phyloP scores from a whole-genome alignment of 1,284 basidiomycete genomes.

The Chalciporus piperatoides region DNA sequence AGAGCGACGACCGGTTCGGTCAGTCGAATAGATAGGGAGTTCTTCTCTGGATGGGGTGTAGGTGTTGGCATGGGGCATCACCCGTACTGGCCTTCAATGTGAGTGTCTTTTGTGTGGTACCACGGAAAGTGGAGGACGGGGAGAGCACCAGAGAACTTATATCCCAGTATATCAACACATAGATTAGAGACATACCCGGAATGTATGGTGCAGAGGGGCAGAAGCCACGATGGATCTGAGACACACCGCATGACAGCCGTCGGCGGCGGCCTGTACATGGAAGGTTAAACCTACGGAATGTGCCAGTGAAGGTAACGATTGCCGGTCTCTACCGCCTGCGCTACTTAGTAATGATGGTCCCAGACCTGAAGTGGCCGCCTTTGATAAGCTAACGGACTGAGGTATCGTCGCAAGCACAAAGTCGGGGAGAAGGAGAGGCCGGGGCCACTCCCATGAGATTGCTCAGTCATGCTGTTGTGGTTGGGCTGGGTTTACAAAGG shows the following conservation, averaged over 20 bases:
- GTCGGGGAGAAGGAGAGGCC: too few species aligned
- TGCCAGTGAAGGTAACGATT: too few species aligned
- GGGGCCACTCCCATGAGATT: too few species aligned
- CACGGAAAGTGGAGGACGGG: neutral
- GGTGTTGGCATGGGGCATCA: constrained; percentile 9
- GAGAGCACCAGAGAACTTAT: neutral
- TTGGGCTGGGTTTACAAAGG: too few species aligned
- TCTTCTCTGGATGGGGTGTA: constrained; percentile 22
- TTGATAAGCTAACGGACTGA: neutral
- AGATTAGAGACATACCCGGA: neutral
- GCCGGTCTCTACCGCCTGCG: too few species aligned
- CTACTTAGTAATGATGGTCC: too few species aligned
- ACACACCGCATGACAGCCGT: neutral
- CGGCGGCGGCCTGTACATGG: too few species aligned
- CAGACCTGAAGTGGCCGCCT: constrained; percentile 5
- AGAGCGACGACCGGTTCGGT: constrained; percentile 84
- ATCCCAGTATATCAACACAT: neutral
- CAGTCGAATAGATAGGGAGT: constrained; percentile 60
- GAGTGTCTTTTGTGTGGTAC: neutral
- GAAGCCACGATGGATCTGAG: too few species aligned
- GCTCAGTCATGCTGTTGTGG: too few species aligned
- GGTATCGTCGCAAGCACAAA: too few species aligned
- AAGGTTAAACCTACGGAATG: neutral
- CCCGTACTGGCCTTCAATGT: neutral
- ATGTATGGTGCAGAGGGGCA: neutral